Percentiles rank a stretch among this genome's conserved stretches.
Conservation (phyloP, 768 basidiomycete genomes). For the Lactarius sanguifluus region DNA sequence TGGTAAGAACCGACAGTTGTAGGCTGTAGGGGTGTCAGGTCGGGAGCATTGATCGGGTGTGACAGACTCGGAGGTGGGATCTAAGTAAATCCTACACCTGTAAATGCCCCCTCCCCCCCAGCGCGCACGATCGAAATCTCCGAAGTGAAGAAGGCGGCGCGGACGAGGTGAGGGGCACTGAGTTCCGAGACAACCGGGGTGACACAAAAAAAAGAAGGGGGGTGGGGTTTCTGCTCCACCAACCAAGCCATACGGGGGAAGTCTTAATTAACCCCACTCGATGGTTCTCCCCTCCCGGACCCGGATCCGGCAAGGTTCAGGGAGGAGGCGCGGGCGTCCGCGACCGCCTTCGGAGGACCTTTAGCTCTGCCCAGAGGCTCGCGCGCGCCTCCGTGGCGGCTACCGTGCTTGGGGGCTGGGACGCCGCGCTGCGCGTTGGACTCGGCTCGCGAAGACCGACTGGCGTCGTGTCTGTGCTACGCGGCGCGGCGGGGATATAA, state of each 20-base stretch:
- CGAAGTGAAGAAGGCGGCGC: not conserved
- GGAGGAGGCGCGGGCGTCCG: slow-evolving; percentile 19
- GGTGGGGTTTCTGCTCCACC: no score
- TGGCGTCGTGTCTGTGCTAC: slow-evolving; percentile 33
- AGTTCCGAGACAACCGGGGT: not conserved
- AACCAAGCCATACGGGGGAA: no score
- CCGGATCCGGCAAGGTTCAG: not conserved
- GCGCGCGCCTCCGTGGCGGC: slow-evolving; percentile 13
- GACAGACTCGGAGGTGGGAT: not conserved
- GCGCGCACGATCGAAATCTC: not conserved
- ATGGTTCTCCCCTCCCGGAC: not conserved
- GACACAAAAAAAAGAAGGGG: no score
- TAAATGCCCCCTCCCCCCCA: not conserved
- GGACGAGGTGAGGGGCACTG: not conserved
- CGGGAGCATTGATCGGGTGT: not conserved
- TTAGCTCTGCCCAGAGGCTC: slow-evolving; percentile 29
- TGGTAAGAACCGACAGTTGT: not conserved
- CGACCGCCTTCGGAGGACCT: slow-evolving; percentile 24
- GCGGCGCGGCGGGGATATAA: not conserved
- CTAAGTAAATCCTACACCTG: not conserved
- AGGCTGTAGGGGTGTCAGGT: not conserved
- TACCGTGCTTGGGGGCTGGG: slow-evolving; percentile 24
- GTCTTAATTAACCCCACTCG: not conserved
- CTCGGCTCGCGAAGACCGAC: slow-evolving; percentile 38
- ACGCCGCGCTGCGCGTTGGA: slow-evolving; percentile 36